Base-by-base conservation (phyloP, 352 stramenopile genomes). In the Phytophthora boehmeriae region DNA sequence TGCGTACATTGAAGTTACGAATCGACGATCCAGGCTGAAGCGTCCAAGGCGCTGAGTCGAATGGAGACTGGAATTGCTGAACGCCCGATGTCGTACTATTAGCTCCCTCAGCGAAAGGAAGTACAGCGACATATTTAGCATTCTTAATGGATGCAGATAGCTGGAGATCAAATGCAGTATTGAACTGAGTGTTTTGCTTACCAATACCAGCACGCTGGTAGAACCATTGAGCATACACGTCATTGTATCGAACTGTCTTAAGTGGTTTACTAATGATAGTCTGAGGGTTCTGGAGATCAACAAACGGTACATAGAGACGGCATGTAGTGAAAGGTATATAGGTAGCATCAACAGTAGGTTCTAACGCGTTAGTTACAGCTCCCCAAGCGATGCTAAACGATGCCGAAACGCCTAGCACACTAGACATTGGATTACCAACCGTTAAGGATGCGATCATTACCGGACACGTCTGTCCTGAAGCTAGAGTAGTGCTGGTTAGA, bases 131-230 rank as follows among this genome's bases (percentile, higher is more conserved):
- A 11, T 44, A 50, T 19, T 59, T 59, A 34, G 55, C 34, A 28
- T 59, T 59, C 51, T 59, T 59, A 41, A 54, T 14, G 0, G 28
- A 47, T 47, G 54, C 54, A 1, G 43, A 39, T 16, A 62, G 54
- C 13, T 62, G 54, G 17, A 62, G 43, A 22, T 62, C 54, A 25
- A 62, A 54, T 1, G 43, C 6, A 22, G 34, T 19, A 41, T 54
- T 62, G 2, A 42, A 10, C 17, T 62, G 43, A 53, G 28, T 48
- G 4, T 20, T 20, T 17, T 25, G 8, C 25, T 38, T 27, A 6
- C 43, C 53, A 17, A 27, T 61, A 48, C 53, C 53, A 27, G 53
- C 53, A 2, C 42, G 53, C 34, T 61, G 53, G 19, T 61, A 54
- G 10, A 62, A 54, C 34, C 32, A 62, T 23, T 62, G 43, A 39